Percentiles rank a stretch among this genome's conserved stretches.
Conservation (phyloP, 225 moss, liverwort and hornwort species). For the Takakia lepidozioides region DNA sequence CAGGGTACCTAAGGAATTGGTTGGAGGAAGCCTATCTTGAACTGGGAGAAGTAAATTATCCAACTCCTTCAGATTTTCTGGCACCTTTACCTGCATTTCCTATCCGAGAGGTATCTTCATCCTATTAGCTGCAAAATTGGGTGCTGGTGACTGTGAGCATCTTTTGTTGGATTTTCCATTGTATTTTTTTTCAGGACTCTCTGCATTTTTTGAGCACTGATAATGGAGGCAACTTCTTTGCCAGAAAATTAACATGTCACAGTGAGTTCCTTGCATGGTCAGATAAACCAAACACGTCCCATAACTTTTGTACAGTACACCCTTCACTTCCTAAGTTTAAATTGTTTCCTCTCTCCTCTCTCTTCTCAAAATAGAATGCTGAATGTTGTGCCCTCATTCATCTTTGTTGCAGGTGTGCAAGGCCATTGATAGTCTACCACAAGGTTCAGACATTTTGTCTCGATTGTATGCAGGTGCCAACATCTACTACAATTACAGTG, state of each 20-base stretch:
- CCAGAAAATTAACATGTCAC: too few relatives aligned
- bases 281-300: too few relatives aligned
- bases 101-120: conserved; percentile 45
- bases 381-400: neutral
- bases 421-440: conserved; percentile 55
- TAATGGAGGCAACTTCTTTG: too few relatives aligned
- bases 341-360: too few relatives aligned
- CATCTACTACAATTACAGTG: conserved; percentile 84
- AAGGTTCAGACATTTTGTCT: conserved; percentile 49
- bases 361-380: too few relatives aligned
- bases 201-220: too few relatives aligned
- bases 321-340: too few relatives aligned
- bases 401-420: conserved; percentile 69
- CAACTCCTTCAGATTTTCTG: conserved; percentile 70
- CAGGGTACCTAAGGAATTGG: conserved; percentile 58
- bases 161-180: too few relatives aligned
- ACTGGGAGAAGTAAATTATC: conserved; percentile 88
- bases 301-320: too few relatives aligned
- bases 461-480: conserved; percentile 81
- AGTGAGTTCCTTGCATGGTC: too few relatives aligned
- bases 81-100: conserved; percentile 84
- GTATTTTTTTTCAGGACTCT: too few relatives aligned
- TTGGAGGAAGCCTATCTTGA: conserved; percentile 64
- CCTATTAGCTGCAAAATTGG: neutral
- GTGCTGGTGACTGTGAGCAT: too few relatives aligned